These are phyloP conservation scores for Crithidia thermophila DNA, from an alignment of 208 protist species.

Conservation along the genomic window DNA sequence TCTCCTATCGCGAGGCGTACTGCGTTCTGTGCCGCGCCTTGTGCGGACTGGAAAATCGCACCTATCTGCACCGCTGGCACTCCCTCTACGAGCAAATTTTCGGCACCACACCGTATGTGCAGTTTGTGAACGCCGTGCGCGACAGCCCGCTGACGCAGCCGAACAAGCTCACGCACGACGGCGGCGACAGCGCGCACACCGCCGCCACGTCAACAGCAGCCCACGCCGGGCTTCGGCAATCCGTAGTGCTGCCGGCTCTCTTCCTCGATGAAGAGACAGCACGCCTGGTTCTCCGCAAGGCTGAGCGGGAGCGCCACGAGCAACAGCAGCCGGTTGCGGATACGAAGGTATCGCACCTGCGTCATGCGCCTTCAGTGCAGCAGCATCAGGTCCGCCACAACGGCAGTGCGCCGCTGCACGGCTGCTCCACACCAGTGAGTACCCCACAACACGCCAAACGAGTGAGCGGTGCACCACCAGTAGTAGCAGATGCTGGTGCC, in stretches of 20 bases:
- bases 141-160: slow-evolving; percentile 16
- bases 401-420: neutral
- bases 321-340: neutral
- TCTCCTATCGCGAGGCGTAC: slow-evolving; percentile 54
- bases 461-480: neutral
- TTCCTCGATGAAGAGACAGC: slow-evolving; percentile 57
- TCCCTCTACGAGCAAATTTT: slow-evolving; percentile 53
- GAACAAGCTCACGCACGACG: neutral
- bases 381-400: slow-evolving; percentile 1
- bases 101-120: slow-evolving; percentile 39
- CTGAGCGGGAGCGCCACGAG: neutral
- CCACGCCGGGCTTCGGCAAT: too few species aligned
- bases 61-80: slow-evolving; percentile 55
- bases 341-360: neutral
- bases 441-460: neutral
- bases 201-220: too few species aligned
- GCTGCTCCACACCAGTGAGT: slow-evolving; percentile 5
- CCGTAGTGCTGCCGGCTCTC: slow-evolving; percentile 21
- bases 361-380: neutral
- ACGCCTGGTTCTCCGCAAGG: slow-evolving; percentile 30
- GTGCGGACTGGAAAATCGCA: slow-evolving; percentile 33
- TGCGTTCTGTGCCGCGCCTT: slow-evolving; percentile 53
- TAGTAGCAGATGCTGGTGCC: neutral
- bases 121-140: slow-evolving; percentile 51
- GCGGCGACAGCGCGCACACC: too few species aligned